phyloP scores from a whole-genome alignment of 2,329 filamentous ascomycete species.

The Claviceps africana region DNA sequence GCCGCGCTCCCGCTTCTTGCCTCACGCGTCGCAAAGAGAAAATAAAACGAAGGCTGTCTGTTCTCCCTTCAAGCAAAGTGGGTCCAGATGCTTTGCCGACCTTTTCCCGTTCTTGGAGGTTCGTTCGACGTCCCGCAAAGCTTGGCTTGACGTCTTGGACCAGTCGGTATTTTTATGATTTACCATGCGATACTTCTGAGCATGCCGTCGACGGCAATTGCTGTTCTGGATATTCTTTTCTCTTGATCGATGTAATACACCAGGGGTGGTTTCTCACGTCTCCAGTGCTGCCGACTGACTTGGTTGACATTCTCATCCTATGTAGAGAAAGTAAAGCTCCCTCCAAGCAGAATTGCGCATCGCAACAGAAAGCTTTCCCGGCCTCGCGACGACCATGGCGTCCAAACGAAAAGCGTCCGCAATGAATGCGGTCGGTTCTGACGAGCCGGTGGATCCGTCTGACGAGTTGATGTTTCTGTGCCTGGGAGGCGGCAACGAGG shows the following conservation, averaged over 20 bases:
- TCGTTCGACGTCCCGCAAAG: background rate
- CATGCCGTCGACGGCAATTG: background rate
- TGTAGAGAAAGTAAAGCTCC: background rate
- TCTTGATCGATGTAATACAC: background rate
- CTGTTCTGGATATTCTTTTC: background rate
- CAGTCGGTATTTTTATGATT: background rate
- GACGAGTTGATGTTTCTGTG: slow-evolving; percentile 93
- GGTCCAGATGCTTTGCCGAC: background rate
- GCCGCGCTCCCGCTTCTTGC: slow-evolving; percentile 1
- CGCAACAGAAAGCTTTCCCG: background rate
- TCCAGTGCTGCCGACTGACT: background rate
- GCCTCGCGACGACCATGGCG: slow-evolving; percentile 48
- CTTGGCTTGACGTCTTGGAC: background rate
- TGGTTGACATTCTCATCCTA: background rate
- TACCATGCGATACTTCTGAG: background rate
- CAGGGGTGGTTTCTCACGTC: background rate
- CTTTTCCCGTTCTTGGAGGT: background rate
- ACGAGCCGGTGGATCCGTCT: slow-evolving; percentile 81
- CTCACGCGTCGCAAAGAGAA: slow-evolving; percentile 1
- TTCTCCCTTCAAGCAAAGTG: background rate
- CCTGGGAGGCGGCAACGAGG: slow-evolving; percentile 90
- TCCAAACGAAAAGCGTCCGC: slow-evolving; percentile 78
- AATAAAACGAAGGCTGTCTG: too few relatives aligned
- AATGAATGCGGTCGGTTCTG: slow-evolving; percentile 50
- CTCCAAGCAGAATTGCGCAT: background rate